Evolutionary conservation across 1,284 basidiomycete genomes (phyloP), one percentile per base, ranked within the genome.

Genomic region (Sanghuangporus baumii): DNA sequence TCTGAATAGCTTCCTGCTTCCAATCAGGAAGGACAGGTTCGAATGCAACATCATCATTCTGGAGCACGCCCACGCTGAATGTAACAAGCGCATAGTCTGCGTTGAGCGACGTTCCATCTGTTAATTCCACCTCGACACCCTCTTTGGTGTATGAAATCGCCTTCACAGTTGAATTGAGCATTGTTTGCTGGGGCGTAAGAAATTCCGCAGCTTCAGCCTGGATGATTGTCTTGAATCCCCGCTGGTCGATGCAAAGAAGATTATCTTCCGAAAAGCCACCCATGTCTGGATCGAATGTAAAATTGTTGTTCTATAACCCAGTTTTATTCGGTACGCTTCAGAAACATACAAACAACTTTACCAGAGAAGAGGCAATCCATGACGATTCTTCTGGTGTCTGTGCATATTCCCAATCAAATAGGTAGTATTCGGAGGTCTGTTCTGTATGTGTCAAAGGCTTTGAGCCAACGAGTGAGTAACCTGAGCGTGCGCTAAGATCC

Each of bases 1-100:
- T 82, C 34, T 85, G 80, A 55, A 89, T 84, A 1, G 87, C 87
- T 66, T 88, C 86, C 47, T 75, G 67, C 70, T 89, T 89, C 79
- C 81, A 89, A n/a, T 74, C 71, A 2, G 87, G 88, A 9, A 89
- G 70, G 2, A 71, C 55, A 3, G 87, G 88, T 34, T 75, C 68
- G 67, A 86, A 89, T 1, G 60, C 57, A 1, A 89, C 81, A 65
- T 87, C 85, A 50, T 80, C 74, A 61, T 86, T 75, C 72, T 89
- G 87, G 51, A 89, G 73, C 1, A 86, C 83, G 0, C 84, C 84
- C 2, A 85, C 69, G 60, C 83, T 85, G 71, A 88, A 87, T 0
- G 87, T 88, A 65, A 81, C 83, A 18, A 88, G 69, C 1, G 80
- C 84, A 66, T 84, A 83, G 38, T 85, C 79, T 1, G 79, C 84